Evolutionary conservation across 179 eudicot species (phyloP), one percentile per base, ranked within the genome.

Genomic region (Silene noctiflora): DNA sequence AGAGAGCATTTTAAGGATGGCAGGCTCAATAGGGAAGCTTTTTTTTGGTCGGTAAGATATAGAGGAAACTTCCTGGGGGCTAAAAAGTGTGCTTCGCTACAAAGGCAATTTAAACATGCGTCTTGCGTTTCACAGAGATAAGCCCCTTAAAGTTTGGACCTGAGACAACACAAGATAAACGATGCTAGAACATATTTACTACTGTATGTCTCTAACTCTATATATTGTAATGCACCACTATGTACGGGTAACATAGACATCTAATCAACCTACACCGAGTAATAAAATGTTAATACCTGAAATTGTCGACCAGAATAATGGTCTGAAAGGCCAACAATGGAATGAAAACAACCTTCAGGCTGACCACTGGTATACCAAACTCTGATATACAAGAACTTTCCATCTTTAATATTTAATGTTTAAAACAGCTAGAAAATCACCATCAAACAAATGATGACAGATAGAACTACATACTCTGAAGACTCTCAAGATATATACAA

Each of bases 401-500:
- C 61, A 74, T 20, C 61, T 19, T 35, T 25, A 56, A 71, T 22
- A 33, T 33, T 16, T 39, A 59, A 44, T 16, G 24, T 25, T 6
- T 17, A 21, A 73, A 67, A 67, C 48, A 10, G 53, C 20, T 20
- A 33, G 12, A 67, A 74, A 74, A 69, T 67, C 25, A 74, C 46
- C 14, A 69, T 33, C 3, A 48, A 14, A 29, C 20, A 48, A 51
- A 67, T 46, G 68, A 58, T 60, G 31, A 73, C 72, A 31, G 46
- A 68, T 55, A 5, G 72, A 39, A 53, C 63, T 53, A 51, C 87
- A 76, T 94, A 94, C 98, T 92, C 84, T 84, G 83, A 63, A 79
- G 59, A 82, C 91, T 94, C 89, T 94, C 94, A 68, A 94, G 97
- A 86, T 89, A 86, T 82, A 88, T 83, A 85, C 98, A 94, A 61